Base-by-base conservation (phyloP, 176 grass and related monocot genomes). In the Bromus sterilis region DNA sequence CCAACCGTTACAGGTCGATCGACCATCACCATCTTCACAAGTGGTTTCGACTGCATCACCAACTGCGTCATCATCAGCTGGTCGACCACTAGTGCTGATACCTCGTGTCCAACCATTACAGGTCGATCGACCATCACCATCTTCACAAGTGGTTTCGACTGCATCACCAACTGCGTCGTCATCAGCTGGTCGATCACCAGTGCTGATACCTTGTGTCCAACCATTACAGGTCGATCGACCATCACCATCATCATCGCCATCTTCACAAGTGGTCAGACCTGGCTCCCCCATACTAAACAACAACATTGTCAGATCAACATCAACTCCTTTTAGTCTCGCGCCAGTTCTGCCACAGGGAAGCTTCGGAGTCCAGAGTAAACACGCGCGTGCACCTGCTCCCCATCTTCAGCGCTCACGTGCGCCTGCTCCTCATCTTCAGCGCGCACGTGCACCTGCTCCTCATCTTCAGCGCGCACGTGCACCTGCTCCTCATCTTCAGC, bases 381-480 rank as follows among this genome's bases (percentile, higher is more conserved):
- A n/a, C n/a, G n/a, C 78, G 35, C 91, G 91, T 56, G 78, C 91
- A 10, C 91, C 88, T 83, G 82, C 91, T 74, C 91, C 91, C 30
- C 91, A 93, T 88, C n/a, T n/a, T n/a, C n/a, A n/a, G n/a, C n/a
- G n/a, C n/a, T n/a, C 36, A 37, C 36, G 36, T 37, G 36, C 36
- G 9, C 36, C 36, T 37, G 36, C 36, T 37, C 36, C 36, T 37
- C 36, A 37, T 37, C 36, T 37, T 37, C 36, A 37, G 36, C 36
- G 6, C 6, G n/a, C 36, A 37, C 36, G 36, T 37, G 36, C 36
- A 37, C 36, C 36, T 37, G 36, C 36, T 37, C 36, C 36, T 37
- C 36, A 37, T 37, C 36, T 37, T 37, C 36, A 37, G 36, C 36
- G 6, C 6, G n/a, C 36, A 37, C 36, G 36, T 37, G 36, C 36